Evolutionary conservation across 108 stramenopile species (phyloP), one percentile per base, ranked within the genome.

Genomic region (Skeletonema grethae): DNA sequence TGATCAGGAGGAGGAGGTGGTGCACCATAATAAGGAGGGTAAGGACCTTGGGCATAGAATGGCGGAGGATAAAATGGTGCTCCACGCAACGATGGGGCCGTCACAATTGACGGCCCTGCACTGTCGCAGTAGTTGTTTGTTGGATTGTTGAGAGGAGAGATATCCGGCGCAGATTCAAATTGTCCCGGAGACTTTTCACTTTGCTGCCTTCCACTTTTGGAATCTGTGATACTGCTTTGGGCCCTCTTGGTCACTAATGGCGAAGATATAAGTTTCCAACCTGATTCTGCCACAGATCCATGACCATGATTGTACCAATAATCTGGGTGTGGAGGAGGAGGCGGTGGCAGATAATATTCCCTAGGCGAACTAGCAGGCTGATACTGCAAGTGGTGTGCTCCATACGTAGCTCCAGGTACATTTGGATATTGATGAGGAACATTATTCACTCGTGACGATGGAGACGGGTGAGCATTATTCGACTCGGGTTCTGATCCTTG

Each of bases 211-310:
- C 34, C 38, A 43, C 41, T n/a, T 43, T 4, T 43, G 41, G 41
- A 43, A 43, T 53, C 50, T 53, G 5, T 53, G 8, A 2, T 5
- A 24, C 2, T 22, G 9, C 50, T 8, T 22, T 22, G 50, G 20
- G 50, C 18, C 50, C 22, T 53, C 9, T 53, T 53, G 18, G 46
- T 48, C 7, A 53, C 50, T 53, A 53, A 22, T n/a, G 50, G 50
- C 22, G 50, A 53, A 53, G 50, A 53, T 53, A 53, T 6, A 53
- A 53, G 50, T 53, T 53, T 20, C 50, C 18, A 53, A 16, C 50
- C 22, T 4, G 41, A 43, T 10, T 43, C 15, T 15, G 3, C 41
- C 41, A 43, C 41, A 43, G 41, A 43, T 43, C 50, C 50, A 24
- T n/a, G 50, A 53, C 50, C 50, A 24, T n/a, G 50, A 53, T 22